Evolutionary conservation across 1,139 yeast genomes (phyloP), one percentile per base, ranked within the genome.

Genomic region (Entelexis paramagnoliae): DNA sequence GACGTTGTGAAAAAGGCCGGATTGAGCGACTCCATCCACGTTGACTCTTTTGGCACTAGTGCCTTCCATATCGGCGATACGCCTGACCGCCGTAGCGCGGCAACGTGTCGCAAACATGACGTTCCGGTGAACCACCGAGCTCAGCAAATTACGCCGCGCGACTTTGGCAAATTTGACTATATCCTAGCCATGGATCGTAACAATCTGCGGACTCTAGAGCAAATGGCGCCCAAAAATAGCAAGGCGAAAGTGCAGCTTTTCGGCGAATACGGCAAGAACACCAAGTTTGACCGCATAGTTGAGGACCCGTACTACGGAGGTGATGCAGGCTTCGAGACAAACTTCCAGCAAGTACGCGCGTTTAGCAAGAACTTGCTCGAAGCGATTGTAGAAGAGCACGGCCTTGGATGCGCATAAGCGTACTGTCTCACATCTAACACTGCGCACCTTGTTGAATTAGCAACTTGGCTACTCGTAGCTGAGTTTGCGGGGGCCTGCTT

Each of bases 231-330:
- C 1, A 68, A 73, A 39, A 72, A 66, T 33, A 65, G 76, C 33
- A 73, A 67, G 39, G 76, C 83, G 0, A 67, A 68, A 68, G 59
- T 67, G n/a, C 53, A 57, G 46, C 60, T 88, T 54, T 88, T 88
- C 71, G 97, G 97, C 0, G 78, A 82, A 28, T 88, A 81, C 81
- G 74, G 78, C 55, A 76, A 78, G 1, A 79, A 77, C 59, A 60
- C 67, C 10, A 64, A 69, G 40, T 78, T 74, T 58, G 73, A 73
- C 26, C 71, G 67, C 46, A 76, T 84, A 35, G 91, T 89, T 7
- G 84, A 79, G 50, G 96, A 89, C 66, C 97, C 97, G 1, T 89
- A 89, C 68, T 89, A 88, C 61, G 96, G 96, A 3, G 95, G 94
- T 0, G 70, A 69, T 30, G 75, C 78, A 58, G 95, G 96, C 2